Percentiles rank a stretch among this genome's conserved stretches.
These are phyloP conservation scores for Verticillium dahliae DNA, from an alignment of 2,329 filamentous ascomycete genomes.

Conservation along the genomic window DNA sequence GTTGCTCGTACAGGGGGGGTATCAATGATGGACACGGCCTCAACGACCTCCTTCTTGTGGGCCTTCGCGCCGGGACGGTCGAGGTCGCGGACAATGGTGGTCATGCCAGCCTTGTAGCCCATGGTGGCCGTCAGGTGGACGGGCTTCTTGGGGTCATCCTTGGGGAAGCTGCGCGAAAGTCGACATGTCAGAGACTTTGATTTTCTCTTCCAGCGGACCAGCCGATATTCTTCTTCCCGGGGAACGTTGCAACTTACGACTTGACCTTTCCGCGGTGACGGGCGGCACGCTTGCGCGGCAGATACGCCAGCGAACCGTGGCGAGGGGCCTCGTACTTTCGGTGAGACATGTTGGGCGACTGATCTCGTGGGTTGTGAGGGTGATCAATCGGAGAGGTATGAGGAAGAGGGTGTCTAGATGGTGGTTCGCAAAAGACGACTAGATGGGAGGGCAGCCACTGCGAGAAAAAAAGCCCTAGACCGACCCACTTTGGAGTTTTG, in stretches of 20 bases:
- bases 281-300: conserved; percentile 87
- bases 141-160: conserved; percentile 99
- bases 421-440: background rate
- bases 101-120: conserved; percentile 99
- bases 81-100: conserved; percentile 97
- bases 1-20: conserved; percentile 92
- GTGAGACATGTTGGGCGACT: conserved; percentile 15
- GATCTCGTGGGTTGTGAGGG: conserved; percentile 3
- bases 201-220: conserved; percentile 1
- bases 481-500: background rate
- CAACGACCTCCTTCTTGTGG: conserved; percentile 97
- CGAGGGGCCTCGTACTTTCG: conserved; percentile 73
- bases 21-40: conserved; percentile 82
- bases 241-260: conserved; percentile 60
- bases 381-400: conserved; percentile 4
- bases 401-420: background rate
- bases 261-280: conserved; percentile 97
- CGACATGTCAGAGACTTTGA: conserved; percentile 19
- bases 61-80: conserved; percentile 98
- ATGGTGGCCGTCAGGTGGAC: conserved; percentile 96
- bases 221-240: background rate
- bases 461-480: conserved; percentile 1
- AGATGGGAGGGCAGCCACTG: background rate
- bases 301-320: conserved; percentile 86
- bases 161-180: conserved; percentile 71